phyloP scores from a whole-genome alignment of 345 rosid species.

The Populus deltoides region DNA sequence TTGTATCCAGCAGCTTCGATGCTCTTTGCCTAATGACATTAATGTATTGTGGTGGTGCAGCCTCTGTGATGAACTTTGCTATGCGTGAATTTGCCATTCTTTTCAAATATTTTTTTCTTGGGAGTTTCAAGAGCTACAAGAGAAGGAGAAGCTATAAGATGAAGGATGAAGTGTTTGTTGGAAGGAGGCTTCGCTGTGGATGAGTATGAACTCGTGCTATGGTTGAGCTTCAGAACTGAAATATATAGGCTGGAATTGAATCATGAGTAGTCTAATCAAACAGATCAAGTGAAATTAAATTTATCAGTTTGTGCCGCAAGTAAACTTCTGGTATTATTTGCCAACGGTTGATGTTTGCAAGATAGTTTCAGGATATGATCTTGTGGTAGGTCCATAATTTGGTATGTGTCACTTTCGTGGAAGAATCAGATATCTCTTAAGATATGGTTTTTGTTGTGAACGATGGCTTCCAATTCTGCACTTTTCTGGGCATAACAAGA shows the following conservation, averaged over 20 bases:
- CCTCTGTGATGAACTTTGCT: conserved; percentile 68
- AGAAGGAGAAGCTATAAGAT: conserved; percentile 1
- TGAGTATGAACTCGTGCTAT: conserved; percentile 4
- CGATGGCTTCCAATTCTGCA: conserved; percentile 24
- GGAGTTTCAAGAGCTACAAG: background rate
- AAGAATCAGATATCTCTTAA: conserved; percentile 12
- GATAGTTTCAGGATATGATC: background rate
- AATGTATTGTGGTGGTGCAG: conserved; percentile 77
- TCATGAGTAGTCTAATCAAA: conserved; percentile 31
- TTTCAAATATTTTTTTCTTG: background rate
- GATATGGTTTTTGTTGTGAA: conserved; percentile 33
- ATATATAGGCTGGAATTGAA: conserved; percentile 25
- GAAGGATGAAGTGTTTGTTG: background rate
- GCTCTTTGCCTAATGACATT: conserved; percentile 67
- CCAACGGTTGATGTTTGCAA: background rate
- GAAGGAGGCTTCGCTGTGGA: conserved; percentile 18
- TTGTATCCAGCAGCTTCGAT: conserved; percentile 66
- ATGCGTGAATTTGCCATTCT: conserved; percentile 63
- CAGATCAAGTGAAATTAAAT: background rate
- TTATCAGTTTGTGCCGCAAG: conserved; percentile 36
- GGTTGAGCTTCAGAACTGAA: conserved; percentile 24
- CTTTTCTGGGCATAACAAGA: conserved; percentile 23
- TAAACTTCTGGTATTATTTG: conserved; percentile 28
- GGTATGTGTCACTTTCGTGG: conserved; percentile 35
- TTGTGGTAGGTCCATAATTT: conserved; percentile 3